Conservation (phyloP, 768 basidiomycete species). For the Boletus insuetus region DNA sequence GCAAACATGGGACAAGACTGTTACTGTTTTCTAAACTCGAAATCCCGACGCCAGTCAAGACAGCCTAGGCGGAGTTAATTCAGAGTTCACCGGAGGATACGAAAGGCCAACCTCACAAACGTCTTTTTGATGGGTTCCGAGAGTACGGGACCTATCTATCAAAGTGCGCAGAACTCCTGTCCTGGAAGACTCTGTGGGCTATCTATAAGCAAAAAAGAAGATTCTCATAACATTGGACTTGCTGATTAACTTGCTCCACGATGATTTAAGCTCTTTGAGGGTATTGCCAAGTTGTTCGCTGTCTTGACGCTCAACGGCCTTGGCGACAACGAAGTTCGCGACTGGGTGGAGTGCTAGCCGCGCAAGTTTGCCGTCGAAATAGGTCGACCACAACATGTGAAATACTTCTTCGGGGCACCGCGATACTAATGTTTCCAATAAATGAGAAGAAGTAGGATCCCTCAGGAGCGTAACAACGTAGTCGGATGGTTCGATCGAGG, state of each 20-base stretch:
- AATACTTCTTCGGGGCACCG: constrained; percentile 64
- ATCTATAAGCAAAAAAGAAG: constrained; percentile 1
- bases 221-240: constrained; percentile 31
- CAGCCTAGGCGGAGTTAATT: constrained; percentile 43
- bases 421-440: constrained; percentile 77
- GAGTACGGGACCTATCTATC: constrained; percentile 60
- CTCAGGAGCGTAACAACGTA: constrained; percentile 80
- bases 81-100: not conserved
- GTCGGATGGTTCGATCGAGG: constrained; percentile 56
- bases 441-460: constrained; percentile 85
- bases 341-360: constrained; percentile 83
- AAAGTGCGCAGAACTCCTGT: constrained; percentile 77
- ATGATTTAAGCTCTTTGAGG: constrained; percentile 55
- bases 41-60: constrained; percentile 59
- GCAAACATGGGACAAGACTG: constrained; percentile 63
- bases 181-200: constrained; percentile 54
- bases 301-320: constrained; percentile 64
- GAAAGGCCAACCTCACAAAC: constrained; percentile 54
- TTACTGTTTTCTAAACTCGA: constrained; percentile 44
- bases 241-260: constrained; percentile 69
- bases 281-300: constrained; percentile 51
- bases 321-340: constrained; percentile 91
- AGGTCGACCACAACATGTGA: constrained; percentile 66
- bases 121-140: constrained; percentile 46
- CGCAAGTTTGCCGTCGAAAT: constrained; percentile 71